Evolutionary conservation across 1,284 basidiomycete genomes (phyloP).

Genomic region (Melanopsichium pennsylvanicum): DNA sequence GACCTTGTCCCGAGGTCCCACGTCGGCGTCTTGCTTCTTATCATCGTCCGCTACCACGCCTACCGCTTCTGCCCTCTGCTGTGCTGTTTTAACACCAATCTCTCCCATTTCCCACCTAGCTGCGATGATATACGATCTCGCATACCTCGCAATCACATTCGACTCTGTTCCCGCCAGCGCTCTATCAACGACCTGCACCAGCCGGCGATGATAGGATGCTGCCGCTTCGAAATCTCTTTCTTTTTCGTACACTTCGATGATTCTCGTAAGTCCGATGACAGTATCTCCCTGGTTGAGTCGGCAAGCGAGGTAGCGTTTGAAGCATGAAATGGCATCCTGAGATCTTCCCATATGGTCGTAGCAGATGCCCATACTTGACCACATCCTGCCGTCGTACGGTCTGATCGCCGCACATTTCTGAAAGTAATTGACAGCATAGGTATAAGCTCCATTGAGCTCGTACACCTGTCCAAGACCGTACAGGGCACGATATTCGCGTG

Average conservation of each 20-base stretch:
- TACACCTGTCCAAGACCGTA: slow-evolving; percentile 98
- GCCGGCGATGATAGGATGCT: slow-evolving; percentile 58
- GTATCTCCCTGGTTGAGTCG: slow-evolving; percentile 58
- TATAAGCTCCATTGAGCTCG: slow-evolving; percentile 93
- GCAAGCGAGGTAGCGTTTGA: slow-evolving; percentile 62
- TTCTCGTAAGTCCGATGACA: slow-evolving; percentile 51
- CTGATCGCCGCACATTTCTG: slow-evolving; percentile 90
- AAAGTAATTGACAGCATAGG: slow-evolving; percentile 95
- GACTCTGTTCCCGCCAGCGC: slow-evolving; percentile 43
- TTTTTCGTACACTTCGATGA: slow-evolving; percentile 61
- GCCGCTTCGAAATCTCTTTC: slow-evolving; percentile 46
- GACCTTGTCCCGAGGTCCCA: slow-evolving; percentile 5
- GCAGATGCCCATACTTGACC: slow-evolving; percentile 91
- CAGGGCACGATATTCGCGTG: slow-evolving; percentile 92
- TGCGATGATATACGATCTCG: slow-evolving; percentile 57
- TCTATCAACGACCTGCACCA: slow-evolving; percentile 59
- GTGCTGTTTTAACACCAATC: slow-evolving; percentile 33
- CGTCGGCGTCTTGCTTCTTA: slow-evolving; percentile 22
- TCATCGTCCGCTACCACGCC: slow-evolving; percentile 7
- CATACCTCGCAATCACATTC: slow-evolving; percentile 52
- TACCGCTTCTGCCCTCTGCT: slow-evolving; percentile 15
- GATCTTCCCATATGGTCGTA: slow-evolving; percentile 80
- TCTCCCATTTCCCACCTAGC: slow-evolving; percentile 64
- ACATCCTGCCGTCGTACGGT: slow-evolving; percentile 94
- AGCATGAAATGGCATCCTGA: slow-evolving; percentile 58